Evolutionary conservation across 345 rosid species (phyloP), one percentile per base, ranked within the genome.

Genomic region (Brassica incana): DNA sequence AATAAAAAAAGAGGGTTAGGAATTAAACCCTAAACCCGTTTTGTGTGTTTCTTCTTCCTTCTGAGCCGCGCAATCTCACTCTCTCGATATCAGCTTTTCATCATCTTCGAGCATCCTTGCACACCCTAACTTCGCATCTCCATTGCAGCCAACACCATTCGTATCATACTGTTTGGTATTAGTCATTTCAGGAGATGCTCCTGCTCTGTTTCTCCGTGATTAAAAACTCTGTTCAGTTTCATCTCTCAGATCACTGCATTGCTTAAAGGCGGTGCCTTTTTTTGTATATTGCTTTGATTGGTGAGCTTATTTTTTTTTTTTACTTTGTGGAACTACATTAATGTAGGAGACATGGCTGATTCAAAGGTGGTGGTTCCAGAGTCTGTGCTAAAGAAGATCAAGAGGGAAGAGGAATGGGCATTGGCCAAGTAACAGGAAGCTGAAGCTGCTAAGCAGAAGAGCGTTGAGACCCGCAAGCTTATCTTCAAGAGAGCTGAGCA

Each of bases 401-500:
- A 93, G 90, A 93, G 93, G 29, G 79, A 79, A 25, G 95, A 86
- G 23, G 81, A 77, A 63, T 81, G 84, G 81, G 78, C 78, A 10
- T 65, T 85, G 76, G 85, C 87, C 0, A 91, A 86, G 82, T 88
- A 59, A 35, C 77, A 81, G 12, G 93, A 82, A 65, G 25, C 85
- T 25, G 84, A 77, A 69, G 86, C 82, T 48, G 63, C 71, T 5
- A 91, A 87, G 89, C 80, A 85, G 83, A 88, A 90, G 78, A 83
- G 77, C 33, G 83, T 78, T 5, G 90, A 84, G 74, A 91, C 75
- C 56, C 73, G 91, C 1, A 85, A 85, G 87, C 75, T 90, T 23
- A 88, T 89, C 58, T 91, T 23, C 78, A 72, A 80, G 48, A 80
- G 92, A 67, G 92, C 92, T 9, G 84, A 90, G 82, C 86, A 80